phyloP scores from a whole-genome alignment of 129 eudicot species.

The Chrysanthemum lavandulifolium region DNA sequence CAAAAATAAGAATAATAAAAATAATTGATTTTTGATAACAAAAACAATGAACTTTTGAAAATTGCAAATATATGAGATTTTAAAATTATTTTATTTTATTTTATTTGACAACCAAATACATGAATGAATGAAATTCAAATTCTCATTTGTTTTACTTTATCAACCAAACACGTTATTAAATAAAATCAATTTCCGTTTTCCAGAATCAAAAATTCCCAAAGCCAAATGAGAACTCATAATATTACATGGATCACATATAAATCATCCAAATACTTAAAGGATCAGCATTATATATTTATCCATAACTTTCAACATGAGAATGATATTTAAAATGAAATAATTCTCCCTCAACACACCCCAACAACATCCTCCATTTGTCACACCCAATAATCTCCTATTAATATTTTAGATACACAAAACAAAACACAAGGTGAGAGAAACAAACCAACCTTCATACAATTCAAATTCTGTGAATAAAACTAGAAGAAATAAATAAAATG shows the following conservation, averaged over 20 bases:
- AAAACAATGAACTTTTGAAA: neutral
- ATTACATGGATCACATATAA: no score
- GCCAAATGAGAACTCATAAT: no score
- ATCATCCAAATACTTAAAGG: slow-evolving; percentile 11
- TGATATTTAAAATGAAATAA: slow-evolving; percentile 31
- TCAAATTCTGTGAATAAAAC: slow-evolving; percentile 19
- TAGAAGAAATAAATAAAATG: slow-evolving; percentile 6
- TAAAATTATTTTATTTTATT: no score
- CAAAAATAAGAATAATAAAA: neutral
- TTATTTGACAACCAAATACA: no score
- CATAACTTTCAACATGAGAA: neutral
- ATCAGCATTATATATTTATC: neutral
- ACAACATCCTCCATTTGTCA: slow-evolving; percentile 33
- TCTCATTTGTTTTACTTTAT: no score
- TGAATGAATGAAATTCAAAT: no score
- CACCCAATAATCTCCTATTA: slow-evolving; percentile 9
- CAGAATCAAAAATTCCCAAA: no score
- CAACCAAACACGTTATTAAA: no score
- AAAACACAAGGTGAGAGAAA: slow-evolving; percentile 21
- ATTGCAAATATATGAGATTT: no score
- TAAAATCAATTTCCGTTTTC: no score
- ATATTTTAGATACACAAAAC: slow-evolving; percentile 3
- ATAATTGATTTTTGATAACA: neutral
- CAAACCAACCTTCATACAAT: neutral
- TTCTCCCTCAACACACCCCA: slow-evolving; percentile 33